A percentile compares a stretch with the other conserved stretches of the same genome.
phyloP scores from a whole-genome alignment of 2,329 filamentous ascomycete genomes.

The Trichoderma sp. region DNA sequence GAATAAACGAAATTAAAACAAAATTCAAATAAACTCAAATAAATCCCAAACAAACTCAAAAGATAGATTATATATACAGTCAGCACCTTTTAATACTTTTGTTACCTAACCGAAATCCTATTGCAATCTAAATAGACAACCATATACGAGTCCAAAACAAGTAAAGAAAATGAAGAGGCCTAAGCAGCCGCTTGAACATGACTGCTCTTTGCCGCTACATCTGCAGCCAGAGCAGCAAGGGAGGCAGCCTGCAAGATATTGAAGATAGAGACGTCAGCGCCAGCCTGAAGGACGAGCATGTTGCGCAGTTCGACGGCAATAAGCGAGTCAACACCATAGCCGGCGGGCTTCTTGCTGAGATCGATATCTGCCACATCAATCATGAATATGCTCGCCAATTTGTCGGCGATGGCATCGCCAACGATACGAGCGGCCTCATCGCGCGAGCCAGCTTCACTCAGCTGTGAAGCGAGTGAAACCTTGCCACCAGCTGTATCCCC shows the following conservation, averaged over 20 bases:
- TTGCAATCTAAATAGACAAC: neutral
- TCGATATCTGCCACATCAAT: neutral
- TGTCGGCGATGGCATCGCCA: neutral
- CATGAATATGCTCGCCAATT: neutral
- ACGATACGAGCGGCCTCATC: neutral
- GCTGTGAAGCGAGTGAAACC: neutral
- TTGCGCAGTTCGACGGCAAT: neutral
- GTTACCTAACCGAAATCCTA: accelerated
- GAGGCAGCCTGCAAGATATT: neutral
- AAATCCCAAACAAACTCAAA: neutral
- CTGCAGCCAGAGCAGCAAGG: neutral
- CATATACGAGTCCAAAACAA: neutral
- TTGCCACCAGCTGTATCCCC: neutral
- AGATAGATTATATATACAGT: neutral
- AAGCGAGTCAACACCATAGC: neutral
- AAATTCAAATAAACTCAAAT: neutral
- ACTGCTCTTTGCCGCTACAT: neutral
- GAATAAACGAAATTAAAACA: neutral
- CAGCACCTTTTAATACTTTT: neutral
- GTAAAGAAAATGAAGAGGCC: neutral
- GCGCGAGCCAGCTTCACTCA: neutral
- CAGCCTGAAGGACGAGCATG: neutral
- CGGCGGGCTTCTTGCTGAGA: neutral
- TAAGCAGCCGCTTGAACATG: neutral
- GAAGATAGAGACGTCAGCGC: neutral